Conservation (phyloP, 2,329 filamentous ascomycete species). For the Metarhizium rileyi region DNA sequence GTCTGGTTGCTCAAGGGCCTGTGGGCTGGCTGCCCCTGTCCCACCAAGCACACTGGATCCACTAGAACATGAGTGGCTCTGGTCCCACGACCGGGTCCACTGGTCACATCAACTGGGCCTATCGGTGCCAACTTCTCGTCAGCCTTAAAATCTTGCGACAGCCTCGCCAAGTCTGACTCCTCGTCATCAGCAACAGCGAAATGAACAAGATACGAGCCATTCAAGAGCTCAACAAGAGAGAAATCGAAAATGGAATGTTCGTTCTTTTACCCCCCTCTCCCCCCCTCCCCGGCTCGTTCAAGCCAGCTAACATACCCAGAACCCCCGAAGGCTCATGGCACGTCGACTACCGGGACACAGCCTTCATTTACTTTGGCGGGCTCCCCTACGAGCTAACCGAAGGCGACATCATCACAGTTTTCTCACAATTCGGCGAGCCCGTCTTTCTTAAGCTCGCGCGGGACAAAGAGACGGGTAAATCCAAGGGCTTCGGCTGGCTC, state of each 20-base stretch:
- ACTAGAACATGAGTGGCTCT: not conserved
- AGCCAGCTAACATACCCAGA: constrained; percentile 33
- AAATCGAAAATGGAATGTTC: constrained; percentile 80
- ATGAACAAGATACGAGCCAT: constrained; percentile 97
- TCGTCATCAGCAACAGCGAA: not conserved
- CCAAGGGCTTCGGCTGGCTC: constrained; percentile 86
- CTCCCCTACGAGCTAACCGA: constrained; percentile 88
- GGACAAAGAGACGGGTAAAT: constrained; percentile 94
- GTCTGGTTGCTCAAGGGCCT: not conserved
- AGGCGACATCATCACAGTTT: constrained; percentile 92
- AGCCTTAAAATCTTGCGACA: constrained; percentile 5
- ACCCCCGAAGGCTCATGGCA: constrained; percentile 89
- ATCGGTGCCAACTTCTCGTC: not conserved
- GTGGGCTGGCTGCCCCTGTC: not conserved
- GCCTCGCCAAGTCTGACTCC: constrained; percentile 2
- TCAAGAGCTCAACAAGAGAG: constrained; percentile 84
- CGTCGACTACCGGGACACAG: constrained; percentile 93
- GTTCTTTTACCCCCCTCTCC: constrained; percentile 22
- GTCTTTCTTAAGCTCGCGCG: constrained; percentile 85
- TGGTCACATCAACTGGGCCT: too few species aligned
- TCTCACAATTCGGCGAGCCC: constrained; percentile 94
- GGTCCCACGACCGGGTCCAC: not conserved
- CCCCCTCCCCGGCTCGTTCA: not conserved
- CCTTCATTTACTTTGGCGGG: constrained; percentile 92
- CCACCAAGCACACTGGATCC: not conserved